Evolutionary conservation across 1,139 yeast species (phyloP), one percentile per base, ranked within the genome.

Genomic region (Magnusiomyces suaveolens): DNA sequence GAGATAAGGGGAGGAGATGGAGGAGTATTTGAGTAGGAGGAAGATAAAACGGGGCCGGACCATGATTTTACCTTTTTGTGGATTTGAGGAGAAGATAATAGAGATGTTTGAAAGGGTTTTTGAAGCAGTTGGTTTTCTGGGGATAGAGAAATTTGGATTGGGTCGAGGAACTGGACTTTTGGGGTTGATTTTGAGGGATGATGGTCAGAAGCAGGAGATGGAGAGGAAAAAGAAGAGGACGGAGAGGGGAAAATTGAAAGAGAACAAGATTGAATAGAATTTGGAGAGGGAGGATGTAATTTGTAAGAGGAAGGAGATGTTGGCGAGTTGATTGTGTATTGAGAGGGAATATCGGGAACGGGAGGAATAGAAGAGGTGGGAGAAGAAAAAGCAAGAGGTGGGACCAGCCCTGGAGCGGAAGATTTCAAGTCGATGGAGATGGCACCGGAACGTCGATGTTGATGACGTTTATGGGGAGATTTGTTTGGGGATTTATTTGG

Each of bases 391-490:
- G 50, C 47, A 10, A 44, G 12, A 24, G 44, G 43, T 16, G 25
- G 49, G 49, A n/a, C 49, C 49, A 46, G 49, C 49, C 49, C 49
- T 26, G 36, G 49, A 24, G 47, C 16, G 20, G 32, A 6, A 23
- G 18, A 20, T 2, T 43, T 21, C 16, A 54, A 50, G 50, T 64
- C 67, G 44, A 60, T 61, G 20, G 67, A 64, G 14, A 69, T 66
- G 12, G 72, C 72, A 1, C 67, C 72, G 2, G 70, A 66, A 26
- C 72, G 63, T 32, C 71, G 62, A 56, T 69, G 72, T 23, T 66
- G 64, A 50, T 65, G n/a, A n/a, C n/a, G 68, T 48, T 56, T 52
- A 21, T 58, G 53, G 20, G 55, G 53, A 16, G 53, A 33, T 8
- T 18, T 26, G 38, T 3, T 16, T 3, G 49, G 16, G 41, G 41